Percentiles rank a stretch among this genome's conserved stretches.
These are phyloP conservation scores for Komagataella kurtzmanii DNA, from an alignment of 805 yeast species.

Conservation along the genomic window DNA sequence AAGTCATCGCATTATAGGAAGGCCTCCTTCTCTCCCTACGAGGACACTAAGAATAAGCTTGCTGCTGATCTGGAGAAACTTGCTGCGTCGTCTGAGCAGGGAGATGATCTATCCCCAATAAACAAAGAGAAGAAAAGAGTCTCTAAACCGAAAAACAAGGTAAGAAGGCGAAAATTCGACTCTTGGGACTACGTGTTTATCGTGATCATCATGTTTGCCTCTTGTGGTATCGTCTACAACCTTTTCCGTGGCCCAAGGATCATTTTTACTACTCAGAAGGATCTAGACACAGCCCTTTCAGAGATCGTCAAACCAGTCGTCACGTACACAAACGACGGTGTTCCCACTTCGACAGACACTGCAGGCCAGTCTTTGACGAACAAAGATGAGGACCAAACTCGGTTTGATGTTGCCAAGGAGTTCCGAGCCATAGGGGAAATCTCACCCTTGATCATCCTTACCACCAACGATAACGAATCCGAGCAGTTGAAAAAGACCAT, in stretches of 20 bases:
- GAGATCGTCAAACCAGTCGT: background rate
- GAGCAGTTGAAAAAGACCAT: slow-evolving; percentile 10
- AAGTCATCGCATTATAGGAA: background rate
- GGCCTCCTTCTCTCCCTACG: background rate
- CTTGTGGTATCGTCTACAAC: background rate
- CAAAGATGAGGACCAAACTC: background rate
- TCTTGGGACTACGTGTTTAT: background rate
- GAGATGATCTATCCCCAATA: background rate
- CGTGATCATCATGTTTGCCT: background rate
- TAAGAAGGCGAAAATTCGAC: background rate
- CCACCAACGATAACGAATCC: slow-evolving; percentile 11
- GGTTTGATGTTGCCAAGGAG: slow-evolving; percentile 11
- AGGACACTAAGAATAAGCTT: background rate
- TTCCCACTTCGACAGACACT: background rate
- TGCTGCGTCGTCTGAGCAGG: background rate
- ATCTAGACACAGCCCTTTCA: background rate
- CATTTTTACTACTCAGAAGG: background rate
- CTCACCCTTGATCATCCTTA: slow-evolving; percentile 15
- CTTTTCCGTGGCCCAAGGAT: background rate
- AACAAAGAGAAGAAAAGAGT: background rate
- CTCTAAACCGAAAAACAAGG: background rate
- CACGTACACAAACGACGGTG: background rate
- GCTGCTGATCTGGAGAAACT: background rate
- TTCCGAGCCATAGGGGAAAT: slow-evolving; percentile 21
- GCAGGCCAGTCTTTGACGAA: background rate